Percentiles rank a stretch among this genome's conserved stretches.
Evolutionary conservation across 495 filamentous ascomycete genomes (phyloP).

Genomic region (Astrocystis sublimbata): DNA sequence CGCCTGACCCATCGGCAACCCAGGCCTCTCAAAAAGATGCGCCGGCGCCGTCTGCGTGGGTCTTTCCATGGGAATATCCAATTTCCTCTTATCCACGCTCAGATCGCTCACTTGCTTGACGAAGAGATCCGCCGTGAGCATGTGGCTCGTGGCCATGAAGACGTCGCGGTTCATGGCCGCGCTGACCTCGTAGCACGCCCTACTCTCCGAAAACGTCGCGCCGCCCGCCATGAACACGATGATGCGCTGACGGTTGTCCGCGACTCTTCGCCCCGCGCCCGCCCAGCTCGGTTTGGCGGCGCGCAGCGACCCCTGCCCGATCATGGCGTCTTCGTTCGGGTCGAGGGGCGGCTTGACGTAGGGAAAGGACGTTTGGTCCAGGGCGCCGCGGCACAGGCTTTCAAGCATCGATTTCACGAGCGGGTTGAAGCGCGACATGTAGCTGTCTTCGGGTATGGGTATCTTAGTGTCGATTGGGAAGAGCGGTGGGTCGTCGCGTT

Average conservation of each 20-base stretch:
- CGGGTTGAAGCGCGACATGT: constrained; percentile 71
- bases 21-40: constrained; percentile 81
- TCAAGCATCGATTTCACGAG: constrained; percentile 81
- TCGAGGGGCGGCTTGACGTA: constrained; percentile 73
- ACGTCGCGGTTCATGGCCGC: constrained; percentile 70
- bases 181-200: constrained; percentile 86
- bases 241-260: constrained; percentile 84
- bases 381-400: constrained; percentile 60
- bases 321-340: constrained; percentile 54
- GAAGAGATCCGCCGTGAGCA: constrained; percentile 80
- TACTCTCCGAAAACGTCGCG: constrained; percentile 86
- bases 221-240: constrained; percentile 97
- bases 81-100: constrained; percentile 66
- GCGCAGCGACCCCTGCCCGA: constrained; percentile 73
- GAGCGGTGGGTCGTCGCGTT: constrained; percentile 61
- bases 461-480: constrained; percentile 64
- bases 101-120: constrained; percentile 80
- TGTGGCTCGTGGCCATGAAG: constrained; percentile 89
- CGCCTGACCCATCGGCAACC: constrained; percentile 47
- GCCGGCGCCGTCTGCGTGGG: constrained; percentile 79
- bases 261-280: constrained; percentile 68
- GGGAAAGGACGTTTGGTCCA: constrained; percentile 75
- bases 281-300: constrained; percentile 94
- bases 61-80: constrained; percentile 79
- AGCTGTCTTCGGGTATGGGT: constrained; percentile 56